A percentile compares a stretch with the other conserved stretches of the same genome.
phyloP scores from a whole-genome alignment of 306 rosid genomes.

The Dryas octopetala region DNA sequence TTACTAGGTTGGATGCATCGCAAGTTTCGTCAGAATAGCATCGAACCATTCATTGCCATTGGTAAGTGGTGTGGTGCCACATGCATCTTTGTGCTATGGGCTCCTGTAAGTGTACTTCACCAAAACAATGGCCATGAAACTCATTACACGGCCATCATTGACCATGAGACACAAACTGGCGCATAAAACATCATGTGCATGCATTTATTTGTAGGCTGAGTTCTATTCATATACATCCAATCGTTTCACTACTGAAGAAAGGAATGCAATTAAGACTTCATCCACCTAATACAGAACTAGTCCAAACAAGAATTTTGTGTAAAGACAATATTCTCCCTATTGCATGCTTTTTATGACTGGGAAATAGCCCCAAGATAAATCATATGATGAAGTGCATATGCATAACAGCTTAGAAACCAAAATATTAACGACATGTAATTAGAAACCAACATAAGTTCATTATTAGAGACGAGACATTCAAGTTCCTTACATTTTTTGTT shows the following conservation, averaged over 20 bases:
- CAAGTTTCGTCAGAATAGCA: conserved; percentile 77
- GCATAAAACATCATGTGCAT: not conserved
- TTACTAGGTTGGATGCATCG: conserved; percentile 98
- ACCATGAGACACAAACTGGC: not conserved
- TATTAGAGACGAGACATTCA: not conserved
- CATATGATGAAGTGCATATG: not conserved
- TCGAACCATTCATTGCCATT: conserved; percentile 63
- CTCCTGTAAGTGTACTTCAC: conserved; percentile 16
- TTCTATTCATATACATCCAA: not conserved
- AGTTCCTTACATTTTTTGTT: conserved; percentile 18
- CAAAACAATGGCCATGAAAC: not conserved
- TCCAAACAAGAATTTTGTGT: conserved; percentile 3
- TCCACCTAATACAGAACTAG: not conserved
- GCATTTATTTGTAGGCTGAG: not conserved
- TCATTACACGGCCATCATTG: not conserved
- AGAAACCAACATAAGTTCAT: not conserved
- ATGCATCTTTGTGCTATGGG: conserved; percentile 9
- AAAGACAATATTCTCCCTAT: not conserved
- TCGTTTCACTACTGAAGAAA: not conserved
- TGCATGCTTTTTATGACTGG: not conserved
- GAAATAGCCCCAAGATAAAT: not conserved
- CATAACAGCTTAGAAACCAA: not conserved
- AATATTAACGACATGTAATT: not conserved
- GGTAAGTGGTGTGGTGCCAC: conserved; percentile 54
- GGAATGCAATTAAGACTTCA: not conserved